These are phyloP conservation scores for Stagonosporopsis cucurbitacearum DNA, from an alignment of 2,329 filamentous ascomycete species.

Conservation along the genomic window DNA sequence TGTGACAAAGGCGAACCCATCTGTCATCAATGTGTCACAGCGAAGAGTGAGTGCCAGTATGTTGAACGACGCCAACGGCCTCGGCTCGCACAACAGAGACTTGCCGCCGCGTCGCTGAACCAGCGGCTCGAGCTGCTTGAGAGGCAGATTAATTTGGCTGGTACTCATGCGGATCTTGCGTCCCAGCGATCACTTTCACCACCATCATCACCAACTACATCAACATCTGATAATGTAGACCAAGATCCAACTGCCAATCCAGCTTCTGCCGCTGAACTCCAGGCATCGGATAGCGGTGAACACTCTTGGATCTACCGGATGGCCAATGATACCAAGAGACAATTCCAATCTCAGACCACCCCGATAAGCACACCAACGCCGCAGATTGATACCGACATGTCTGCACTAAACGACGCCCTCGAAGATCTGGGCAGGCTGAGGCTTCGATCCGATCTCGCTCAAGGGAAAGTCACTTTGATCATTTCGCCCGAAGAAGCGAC, in stretches of 20 bases:
- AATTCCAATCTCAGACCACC: conserved; percentile 31
- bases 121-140: conserved; percentile 36
- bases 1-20: conserved; percentile 34
- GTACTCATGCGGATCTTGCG: not conserved
- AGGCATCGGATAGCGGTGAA: not conserved
- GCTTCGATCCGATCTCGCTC: conserved; percentile 24
- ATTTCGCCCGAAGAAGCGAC: conserved; percentile 27
- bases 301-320: conserved; percentile 37
- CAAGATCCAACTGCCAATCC: not conserved
- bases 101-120: conserved; percentile 28
- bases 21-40: conserved; percentile 37
- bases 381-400: conserved; percentile 37
- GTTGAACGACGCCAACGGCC: conserved; percentile 36
- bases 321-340: conserved; percentile 32
- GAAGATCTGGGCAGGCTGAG: conserved; percentile 36
- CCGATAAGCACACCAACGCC: conserved; percentile 29
- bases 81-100: conserved; percentile 32
- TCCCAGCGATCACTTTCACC: conserved; percentile 9
- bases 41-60: conserved; percentile 36
- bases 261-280: not conserved
- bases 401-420: conserved; percentile 34
- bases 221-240: not conserved
- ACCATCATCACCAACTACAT: not conserved
- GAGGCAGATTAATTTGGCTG: conserved; percentile 24
- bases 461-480: conserved; percentile 17